These are phyloP conservation scores for Collariella sp. DNA, from an alignment of 495 filamentous ascomycete genomes.

Conservation along the genomic window DNA sequence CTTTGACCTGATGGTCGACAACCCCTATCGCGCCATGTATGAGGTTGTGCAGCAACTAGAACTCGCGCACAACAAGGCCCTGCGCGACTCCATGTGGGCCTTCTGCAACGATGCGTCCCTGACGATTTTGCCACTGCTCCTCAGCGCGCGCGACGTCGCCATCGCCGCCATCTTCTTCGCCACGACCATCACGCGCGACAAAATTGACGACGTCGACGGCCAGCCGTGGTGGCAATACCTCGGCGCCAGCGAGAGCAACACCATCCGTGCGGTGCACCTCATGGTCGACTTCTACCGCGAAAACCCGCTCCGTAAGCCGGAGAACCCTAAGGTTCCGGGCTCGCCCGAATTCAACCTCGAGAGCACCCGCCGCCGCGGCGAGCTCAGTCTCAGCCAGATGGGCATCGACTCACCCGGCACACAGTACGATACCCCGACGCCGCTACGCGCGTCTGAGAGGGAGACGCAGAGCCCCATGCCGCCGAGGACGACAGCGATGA, in stretches of 20 bases:
- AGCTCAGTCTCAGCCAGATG: slow-evolving; percentile 27
- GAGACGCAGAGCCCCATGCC: slow-evolving; percentile 24
- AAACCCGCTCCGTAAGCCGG: slow-evolving; percentile 46
- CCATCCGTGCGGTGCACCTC: slow-evolving; percentile 53
- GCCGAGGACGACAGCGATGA: background rate
- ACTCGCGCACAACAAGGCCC: slow-evolving; percentile 58
- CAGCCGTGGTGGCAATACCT: slow-evolving; percentile 79
- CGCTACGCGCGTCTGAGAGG: slow-evolving; percentile 18
- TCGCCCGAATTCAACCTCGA: slow-evolving; percentile 41
- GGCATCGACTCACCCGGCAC: slow-evolving; percentile 14
- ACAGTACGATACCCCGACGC: slow-evolving; percentile 17
- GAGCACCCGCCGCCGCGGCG: slow-evolving; percentile 38
- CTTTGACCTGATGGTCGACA: slow-evolving; percentile 84
- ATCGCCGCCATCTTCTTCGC: slow-evolving; percentile 82
- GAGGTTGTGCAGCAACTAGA: slow-evolving; percentile 62
- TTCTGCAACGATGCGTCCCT: slow-evolving; percentile 85
- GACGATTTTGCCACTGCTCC: slow-evolving; percentile 77
- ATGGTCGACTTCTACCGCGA: slow-evolving; percentile 70
- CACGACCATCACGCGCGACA: slow-evolving; percentile 56
- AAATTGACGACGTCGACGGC: slow-evolving; percentile 68
- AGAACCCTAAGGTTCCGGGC: slow-evolving; percentile 30
- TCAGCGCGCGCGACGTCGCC: slow-evolving; percentile 68
- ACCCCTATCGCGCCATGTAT: slow-evolving; percentile 73
- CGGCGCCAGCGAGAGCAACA: slow-evolving; percentile 55
- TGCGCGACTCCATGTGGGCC: slow-evolving; percentile 81